Evolutionary conservation across 257 asterid species (phyloP).

Genomic region (Primulina tabacum): DNA sequence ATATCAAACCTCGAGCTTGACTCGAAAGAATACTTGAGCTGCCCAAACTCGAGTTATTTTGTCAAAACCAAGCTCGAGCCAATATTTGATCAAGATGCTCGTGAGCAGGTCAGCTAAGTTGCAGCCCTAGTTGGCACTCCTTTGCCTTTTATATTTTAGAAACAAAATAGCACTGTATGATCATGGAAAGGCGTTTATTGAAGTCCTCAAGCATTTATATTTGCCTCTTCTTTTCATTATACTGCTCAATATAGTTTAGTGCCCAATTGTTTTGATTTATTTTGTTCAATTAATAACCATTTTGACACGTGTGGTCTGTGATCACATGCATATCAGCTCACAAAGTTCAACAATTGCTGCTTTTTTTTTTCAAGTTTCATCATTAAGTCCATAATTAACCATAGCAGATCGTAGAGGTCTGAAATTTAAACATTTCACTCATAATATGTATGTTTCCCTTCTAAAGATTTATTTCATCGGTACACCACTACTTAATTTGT

Average conservation of each 20-base stretch:
- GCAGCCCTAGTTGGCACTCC: background rate
- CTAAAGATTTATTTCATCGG: background rate
- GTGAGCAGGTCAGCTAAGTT: background rate
- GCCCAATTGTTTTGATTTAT: conserved; percentile 18
- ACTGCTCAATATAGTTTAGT: conserved; percentile 8
- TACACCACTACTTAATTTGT: conserved; percentile 25
- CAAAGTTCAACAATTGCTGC: conserved; percentile 17
- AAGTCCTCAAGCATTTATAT: conserved; percentile 13
- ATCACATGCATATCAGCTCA: conserved; percentile 2
- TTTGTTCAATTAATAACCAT: background rate
- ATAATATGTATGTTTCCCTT: conserved; percentile 7
- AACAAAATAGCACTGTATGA: conserved; percentile 5
- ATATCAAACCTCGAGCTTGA: background rate
- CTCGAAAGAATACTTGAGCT: background rate
- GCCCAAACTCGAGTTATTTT: background rate
- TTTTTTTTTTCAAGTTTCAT: conserved; percentile 14
- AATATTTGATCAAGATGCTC: background rate
- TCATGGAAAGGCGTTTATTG: conserved; percentile 5
- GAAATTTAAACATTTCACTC: conserved; percentile 6
- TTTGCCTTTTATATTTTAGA: conserved; percentile 15
- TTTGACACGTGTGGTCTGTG: background rate
- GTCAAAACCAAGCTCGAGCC: background rate
- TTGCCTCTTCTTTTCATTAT: conserved; percentile 19
- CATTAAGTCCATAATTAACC: background rate
- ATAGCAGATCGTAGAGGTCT: background rate